These are phyloP conservation scores for Alopecurus myosuroides DNA, from an alignment of 176 grass and related monocot genomes.

Conservation along the genomic window DNA sequence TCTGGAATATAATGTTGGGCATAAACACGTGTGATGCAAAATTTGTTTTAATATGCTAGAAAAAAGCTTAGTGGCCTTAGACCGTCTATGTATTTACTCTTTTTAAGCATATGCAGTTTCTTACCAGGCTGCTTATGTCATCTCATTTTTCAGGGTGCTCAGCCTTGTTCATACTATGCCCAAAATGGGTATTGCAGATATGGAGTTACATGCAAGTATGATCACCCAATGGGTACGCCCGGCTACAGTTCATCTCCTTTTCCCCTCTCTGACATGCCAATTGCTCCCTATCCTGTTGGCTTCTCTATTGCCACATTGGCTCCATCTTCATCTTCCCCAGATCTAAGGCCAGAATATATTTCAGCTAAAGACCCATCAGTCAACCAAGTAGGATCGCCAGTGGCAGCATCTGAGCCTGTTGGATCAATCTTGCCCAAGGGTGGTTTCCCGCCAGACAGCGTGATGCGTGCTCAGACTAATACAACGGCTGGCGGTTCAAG, in stretches of 20 bases:
- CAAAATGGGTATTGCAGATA: conserved; percentile 84
- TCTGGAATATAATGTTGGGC: background rate
- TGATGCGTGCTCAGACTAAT: conserved; percentile 47
- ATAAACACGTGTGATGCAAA: background rate
- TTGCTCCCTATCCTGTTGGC: conserved; percentile 55
- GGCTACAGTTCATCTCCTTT: conserved; percentile 69
- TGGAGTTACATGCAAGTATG: conserved; percentile 76
- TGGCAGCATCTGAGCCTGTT: conserved; percentile 28
- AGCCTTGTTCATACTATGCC: conserved; percentile 66
- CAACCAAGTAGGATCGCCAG: conserved; percentile 43
- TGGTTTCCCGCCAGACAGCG: conserved; percentile 32
- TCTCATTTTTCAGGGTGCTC: conserved; percentile 56
- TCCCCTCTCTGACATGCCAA: conserved; percentile 52
- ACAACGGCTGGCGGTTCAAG: conserved; percentile 35
- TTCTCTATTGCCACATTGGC: conserved; percentile 53
- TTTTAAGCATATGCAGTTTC: conserved; percentile 6
- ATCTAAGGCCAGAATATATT: conserved; percentile 52
- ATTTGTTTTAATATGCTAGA: conserved; percentile 4
- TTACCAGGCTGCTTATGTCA: conserved; percentile 18
- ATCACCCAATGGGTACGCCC: conserved; percentile 66
- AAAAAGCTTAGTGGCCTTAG: background rate
- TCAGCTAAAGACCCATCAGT: conserved; percentile 44
- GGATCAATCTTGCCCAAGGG: conserved; percentile 48
- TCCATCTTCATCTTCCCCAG: conserved; percentile 61
- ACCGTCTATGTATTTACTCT: background rate